A percentile compares a stretch with the other conserved stretches of the same genome.
These are phyloP conservation scores for Austroboletus niveus DNA, from an alignment of 1,284 basidiomycete species.

Conservation along the genomic window DNA sequence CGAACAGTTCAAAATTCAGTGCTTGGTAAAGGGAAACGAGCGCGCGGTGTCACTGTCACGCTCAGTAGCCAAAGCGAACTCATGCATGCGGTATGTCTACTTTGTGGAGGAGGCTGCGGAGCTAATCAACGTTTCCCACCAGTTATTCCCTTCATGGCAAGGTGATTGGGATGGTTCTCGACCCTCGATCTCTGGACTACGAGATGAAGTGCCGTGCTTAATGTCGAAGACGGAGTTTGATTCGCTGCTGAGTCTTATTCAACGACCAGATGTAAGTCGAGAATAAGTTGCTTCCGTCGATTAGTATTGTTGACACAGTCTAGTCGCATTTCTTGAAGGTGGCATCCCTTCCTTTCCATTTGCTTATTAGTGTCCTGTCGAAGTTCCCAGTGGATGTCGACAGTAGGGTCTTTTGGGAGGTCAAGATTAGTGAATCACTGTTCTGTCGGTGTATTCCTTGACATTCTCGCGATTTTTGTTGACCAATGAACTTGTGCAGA, in stretches of 20 bases:
- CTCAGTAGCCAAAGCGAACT: constrained; percentile 73
- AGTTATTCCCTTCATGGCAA: constrained; percentile 78
- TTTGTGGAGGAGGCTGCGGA: constrained; percentile 1
- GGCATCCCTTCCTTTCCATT: constrained; percentile 74
- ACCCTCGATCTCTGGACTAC: constrained; percentile 62
- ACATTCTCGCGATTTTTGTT: constrained; percentile 2
- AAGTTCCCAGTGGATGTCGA: constrained; percentile 75
- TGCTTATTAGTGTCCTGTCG: constrained; percentile 63
- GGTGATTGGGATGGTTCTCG: constrained; percentile 68
- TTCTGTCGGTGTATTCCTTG: constrained; percentile 50
- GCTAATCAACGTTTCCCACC: constrained; percentile 4
- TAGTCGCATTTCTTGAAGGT: constrained; percentile 83
- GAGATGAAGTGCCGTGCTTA: constrained; percentile 56
- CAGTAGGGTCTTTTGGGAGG: constrained; percentile 68
- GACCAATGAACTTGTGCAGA: constrained; percentile 6
- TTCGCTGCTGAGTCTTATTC: constrained; percentile 63
- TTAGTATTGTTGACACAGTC: constrained; percentile 10
- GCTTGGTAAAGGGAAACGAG: constrained; percentile 71
- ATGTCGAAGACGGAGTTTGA: constrained; percentile 64
- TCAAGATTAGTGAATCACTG: constrained; percentile 54
- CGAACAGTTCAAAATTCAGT: constrained; percentile 62
- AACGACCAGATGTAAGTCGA: constrained; percentile 64
- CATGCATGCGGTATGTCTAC: constrained; percentile 62
- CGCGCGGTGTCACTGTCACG: constrained; percentile 77
- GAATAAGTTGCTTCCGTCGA: constrained; percentile 7